These are phyloP conservation scores for Roridomyces roridus DNA, from an alignment of 768 basidiomycete species.

Conservation along the genomic window DNA sequence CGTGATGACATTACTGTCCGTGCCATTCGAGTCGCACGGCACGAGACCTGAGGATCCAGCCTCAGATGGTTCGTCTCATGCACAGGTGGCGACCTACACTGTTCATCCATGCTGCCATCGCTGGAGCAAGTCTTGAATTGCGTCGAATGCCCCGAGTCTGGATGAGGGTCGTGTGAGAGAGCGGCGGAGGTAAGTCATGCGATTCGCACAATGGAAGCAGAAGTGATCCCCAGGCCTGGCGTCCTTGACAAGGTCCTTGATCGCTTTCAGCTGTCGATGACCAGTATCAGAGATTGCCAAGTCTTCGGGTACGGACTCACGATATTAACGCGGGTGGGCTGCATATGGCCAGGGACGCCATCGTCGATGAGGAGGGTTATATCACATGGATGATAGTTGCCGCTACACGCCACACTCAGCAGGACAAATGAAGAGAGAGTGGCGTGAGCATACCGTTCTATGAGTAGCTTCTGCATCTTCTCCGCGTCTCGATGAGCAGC, in stretches of 20 bases:
- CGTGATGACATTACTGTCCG: constrained; percentile 1
- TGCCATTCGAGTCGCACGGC: constrained; percentile 14
- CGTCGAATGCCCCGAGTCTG: constrained; percentile 23
- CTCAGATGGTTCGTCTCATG: no score
- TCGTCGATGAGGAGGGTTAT: constrained; percentile 15
- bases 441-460: constrained; percentile 1
- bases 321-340: constrained; percentile 14
- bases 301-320: background rate
- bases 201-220: constrained; percentile 30
- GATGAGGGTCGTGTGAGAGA: background rate
- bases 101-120: constrained; percentile 26
- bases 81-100: background rate
- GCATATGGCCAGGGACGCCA: background rate
- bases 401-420: no score
- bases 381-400: background rate
- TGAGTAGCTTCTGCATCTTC: constrained; percentile 1
- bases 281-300: background rate
- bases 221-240: constrained; percentile 29
- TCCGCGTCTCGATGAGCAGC: constrained; percentile 11
- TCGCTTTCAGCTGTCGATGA: constrained; percentile 16
- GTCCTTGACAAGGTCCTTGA: constrained; percentile 5
- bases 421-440: no score
- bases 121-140: background rate
- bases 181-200: background rate
- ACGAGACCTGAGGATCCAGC: constrained; percentile 10